Percentiles rank a stretch among this genome's conserved stretches.
phyloP scores from a whole-genome alignment of 306 rosid genomes.

The Fragaria vesca region DNA sequence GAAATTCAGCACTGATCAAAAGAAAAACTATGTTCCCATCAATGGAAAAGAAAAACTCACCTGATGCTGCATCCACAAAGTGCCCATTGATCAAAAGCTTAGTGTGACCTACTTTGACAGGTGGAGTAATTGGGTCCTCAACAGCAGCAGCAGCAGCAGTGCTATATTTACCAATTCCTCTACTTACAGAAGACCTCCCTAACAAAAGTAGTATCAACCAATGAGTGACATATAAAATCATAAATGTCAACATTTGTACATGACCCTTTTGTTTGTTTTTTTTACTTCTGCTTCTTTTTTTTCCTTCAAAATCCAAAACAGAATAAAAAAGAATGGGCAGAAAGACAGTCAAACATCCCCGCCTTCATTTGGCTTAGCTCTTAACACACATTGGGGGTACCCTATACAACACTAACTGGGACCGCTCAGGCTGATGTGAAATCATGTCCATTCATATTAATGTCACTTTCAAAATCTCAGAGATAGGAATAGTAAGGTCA shows the following conservation, averaged over 20 bases:
- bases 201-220: slow-evolving; percentile 11
- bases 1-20: background rate
- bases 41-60: slow-evolving; percentile 29
- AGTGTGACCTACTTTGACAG: slow-evolving; percentile 45
- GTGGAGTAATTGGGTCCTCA: slow-evolving; percentile 66
- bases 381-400: background rate
- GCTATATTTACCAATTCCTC: slow-evolving; percentile 47
- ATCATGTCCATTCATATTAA: background rate
- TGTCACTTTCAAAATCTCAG: background rate
- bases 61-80: slow-evolving; percentile 83
- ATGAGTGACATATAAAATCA: background rate
- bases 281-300: background rate
- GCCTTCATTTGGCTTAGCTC: background rate
- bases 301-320: background rate
- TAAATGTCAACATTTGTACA: background rate
- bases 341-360: background rate
- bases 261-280: background rate
- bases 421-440: background rate
- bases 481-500: slow-evolving; percentile 1
- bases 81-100: slow-evolving; percentile 78
- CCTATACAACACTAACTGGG: background rate
- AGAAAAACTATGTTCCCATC: background rate
- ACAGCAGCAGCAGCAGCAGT: slow-evolving; percentile 52
- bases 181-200: slow-evolving; percentile 45
- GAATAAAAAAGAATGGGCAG: background rate